Percentiles rank a stretch among this genome's conserved stretches.
phyloP scores from a whole-genome alignment of 495 filamentous ascomycete species.

The Amphirosellinia nigrospora region DNA sequence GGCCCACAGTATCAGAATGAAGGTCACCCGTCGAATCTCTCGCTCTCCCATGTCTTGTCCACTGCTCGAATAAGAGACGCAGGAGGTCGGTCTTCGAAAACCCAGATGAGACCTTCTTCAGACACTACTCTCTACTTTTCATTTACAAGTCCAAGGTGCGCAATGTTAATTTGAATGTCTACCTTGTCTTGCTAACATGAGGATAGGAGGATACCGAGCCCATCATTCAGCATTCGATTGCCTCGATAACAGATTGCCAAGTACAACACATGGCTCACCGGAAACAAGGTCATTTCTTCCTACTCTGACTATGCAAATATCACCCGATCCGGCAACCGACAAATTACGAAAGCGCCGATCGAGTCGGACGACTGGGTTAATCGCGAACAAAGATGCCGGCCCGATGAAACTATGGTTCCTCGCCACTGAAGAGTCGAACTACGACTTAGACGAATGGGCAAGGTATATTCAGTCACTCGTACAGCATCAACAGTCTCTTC shows the following conservation, averaged over 20 bases:
- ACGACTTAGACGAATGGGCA: conserved; percentile 52
- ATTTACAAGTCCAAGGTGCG: conserved; percentile 61
- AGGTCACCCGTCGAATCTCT: conserved; percentile 28
- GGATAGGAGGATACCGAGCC: conserved; percentile 57
- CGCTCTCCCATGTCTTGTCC: conserved; percentile 37
- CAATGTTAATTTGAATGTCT: neutral
- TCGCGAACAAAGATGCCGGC: conserved; percentile 47
- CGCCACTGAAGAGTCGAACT: conserved; percentile 44
- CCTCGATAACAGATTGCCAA: conserved; percentile 57
- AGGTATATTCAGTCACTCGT: conserved; percentile 51
- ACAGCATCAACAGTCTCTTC: conserved; percentile 42
- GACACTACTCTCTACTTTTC: conserved; percentile 55
- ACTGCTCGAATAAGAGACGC: conserved; percentile 39
- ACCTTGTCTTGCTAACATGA: conserved; percentile 29
- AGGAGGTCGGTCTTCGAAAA: conserved; percentile 36
- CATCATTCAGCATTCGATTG: conserved; percentile 55
- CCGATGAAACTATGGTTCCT: conserved; percentile 53
- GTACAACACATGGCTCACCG: conserved; percentile 59
- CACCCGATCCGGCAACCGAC: conserved; percentile 56
- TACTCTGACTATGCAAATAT: conserved; percentile 57
- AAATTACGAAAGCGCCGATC: conserved; percentile 62
- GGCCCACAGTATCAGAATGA: conserved; percentile 36
- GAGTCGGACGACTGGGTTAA: conserved; percentile 59
- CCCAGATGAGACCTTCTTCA: conserved; percentile 32
- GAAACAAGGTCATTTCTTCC: conserved; percentile 57